Conservation (phyloP, 192 early-diverging fungal genomes). For the Backusella macrospora region DNA sequence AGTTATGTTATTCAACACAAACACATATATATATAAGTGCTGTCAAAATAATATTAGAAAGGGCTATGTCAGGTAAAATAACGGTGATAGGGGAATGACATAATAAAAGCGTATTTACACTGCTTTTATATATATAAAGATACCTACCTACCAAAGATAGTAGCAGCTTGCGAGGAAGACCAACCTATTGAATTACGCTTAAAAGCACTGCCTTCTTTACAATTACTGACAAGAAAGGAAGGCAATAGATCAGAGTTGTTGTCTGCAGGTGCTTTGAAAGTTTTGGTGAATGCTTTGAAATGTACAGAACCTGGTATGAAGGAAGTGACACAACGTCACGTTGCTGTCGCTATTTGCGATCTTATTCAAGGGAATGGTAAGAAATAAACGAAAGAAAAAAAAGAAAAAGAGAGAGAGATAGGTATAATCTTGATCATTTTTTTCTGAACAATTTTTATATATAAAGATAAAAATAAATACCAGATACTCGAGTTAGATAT, state of each 20-base stretch:
- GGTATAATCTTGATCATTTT: constrained; percentile 16
- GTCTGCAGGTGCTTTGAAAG: constrained; percentile 59
- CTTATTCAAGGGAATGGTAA: constrained; percentile 63
- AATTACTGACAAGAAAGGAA: constrained; percentile 67
- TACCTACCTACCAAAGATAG: constrained; percentile 55
- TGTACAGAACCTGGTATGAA: constrained; percentile 46
- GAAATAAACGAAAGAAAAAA: too few relatives aligned
- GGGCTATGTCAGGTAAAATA: constrained; percentile 68
- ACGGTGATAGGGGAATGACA: too few relatives aligned
- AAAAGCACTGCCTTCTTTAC: constrained; percentile 66
- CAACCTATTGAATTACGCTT: constrained; percentile 49
- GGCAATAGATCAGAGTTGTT: constrained; percentile 58
- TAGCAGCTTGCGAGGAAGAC: constrained; percentile 53
- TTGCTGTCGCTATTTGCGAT: constrained; percentile 71
- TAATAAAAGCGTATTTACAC: too few relatives aligned
- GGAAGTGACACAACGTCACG: constrained; percentile 63
- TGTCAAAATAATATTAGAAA: constrained; percentile 69
- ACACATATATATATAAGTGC: constrained; percentile 49
- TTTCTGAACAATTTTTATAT: neutral
- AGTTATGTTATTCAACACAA: neutral
- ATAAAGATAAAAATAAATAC: constrained; percentile 60
- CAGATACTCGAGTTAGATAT: constrained; percentile 63
- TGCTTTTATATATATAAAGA: constrained; percentile 37
- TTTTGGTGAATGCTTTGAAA: constrained; percentile 58
- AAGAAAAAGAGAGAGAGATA: neutral